phyloP scores from a whole-genome alignment of 129 eudicot species.

The Flaveria trinervia region DNA sequence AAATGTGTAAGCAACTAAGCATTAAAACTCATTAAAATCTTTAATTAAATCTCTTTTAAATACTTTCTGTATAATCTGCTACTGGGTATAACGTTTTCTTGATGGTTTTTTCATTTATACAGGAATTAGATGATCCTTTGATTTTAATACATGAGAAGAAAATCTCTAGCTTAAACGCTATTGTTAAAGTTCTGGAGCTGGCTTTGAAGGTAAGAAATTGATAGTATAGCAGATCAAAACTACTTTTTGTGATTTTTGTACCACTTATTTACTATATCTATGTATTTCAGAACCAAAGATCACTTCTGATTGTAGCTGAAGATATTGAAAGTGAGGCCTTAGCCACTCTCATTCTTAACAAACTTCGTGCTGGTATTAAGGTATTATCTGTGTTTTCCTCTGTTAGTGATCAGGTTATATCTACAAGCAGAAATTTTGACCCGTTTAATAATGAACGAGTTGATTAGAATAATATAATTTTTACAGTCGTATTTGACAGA shows the following conservation, averaged over 20 bases:
- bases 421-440: background rate
- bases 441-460: too few relatives aligned
- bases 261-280: background rate
- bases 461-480: background rate
- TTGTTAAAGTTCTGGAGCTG: constrained; percentile 73
- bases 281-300: constrained; percentile 55
- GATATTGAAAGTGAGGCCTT: constrained; percentile 78
- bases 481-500: background rate
- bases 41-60: background rate
- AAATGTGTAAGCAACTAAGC: constrained; percentile 70
- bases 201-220: constrained; percentile 56
- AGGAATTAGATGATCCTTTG: constrained; percentile 80
- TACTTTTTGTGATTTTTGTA: background rate
- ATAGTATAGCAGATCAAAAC: background rate
- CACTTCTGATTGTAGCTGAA: constrained; percentile 74
- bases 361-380: constrained; percentile 79
- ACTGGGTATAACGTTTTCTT: background rate
- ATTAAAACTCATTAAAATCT: background rate
- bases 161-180: constrained; percentile 51
- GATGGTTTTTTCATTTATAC: constrained; percentile 17
- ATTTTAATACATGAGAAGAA: constrained; percentile 74
- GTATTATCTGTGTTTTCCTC: constrained; percentile 15
- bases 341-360: constrained; percentile 72
- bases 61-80: constrained; percentile 1
- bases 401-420: background rate